Percentiles rank a stretch among this genome's conserved stretches.
phyloP scores from a whole-genome alignment of 176 grass and related monocot species.

The Aegilops bicornis region DNA sequence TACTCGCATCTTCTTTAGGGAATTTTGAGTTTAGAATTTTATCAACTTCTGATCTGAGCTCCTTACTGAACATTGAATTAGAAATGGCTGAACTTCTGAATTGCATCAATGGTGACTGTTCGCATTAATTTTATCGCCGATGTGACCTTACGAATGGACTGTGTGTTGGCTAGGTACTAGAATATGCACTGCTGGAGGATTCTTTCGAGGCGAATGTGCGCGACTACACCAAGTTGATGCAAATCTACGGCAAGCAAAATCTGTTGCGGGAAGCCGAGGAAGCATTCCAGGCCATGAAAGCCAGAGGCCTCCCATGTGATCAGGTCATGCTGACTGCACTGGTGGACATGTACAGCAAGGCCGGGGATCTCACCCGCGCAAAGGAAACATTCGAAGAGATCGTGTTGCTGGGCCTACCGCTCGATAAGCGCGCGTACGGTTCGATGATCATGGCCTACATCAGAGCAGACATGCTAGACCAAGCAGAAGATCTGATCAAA shows the following conservation, averaged over 20 bases:
- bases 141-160: not conserved
- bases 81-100: not conserved
- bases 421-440: constrained; percentile 74
- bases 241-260: constrained; percentile 68
- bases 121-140: not conserved
- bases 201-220: constrained; percentile 78
- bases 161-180: constrained; percentile 46
- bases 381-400: constrained; percentile 68
- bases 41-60: not conserved
- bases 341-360: constrained; percentile 19
- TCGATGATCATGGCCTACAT: constrained; percentile 95
- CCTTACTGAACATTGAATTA: not conserved
- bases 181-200: constrained; percentile 60
- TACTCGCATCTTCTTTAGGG: not conserved
- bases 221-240: constrained; percentile 82
- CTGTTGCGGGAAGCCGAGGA: constrained; percentile 68
- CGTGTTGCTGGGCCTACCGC: constrained; percentile 49
- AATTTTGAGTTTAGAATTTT: not conserved
- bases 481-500: constrained; percentile 64
- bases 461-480: constrained; percentile 61
- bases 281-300: constrained; percentile 61
- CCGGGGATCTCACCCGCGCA: not conserved
- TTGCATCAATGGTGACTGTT: not conserved
- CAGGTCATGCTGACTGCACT: constrained; percentile 41
- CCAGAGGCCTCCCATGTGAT: constrained; percentile 73